Base-by-base conservation (phyloP, 352 stramenopile genomes). In the Lagenidium sp. region DNA sequence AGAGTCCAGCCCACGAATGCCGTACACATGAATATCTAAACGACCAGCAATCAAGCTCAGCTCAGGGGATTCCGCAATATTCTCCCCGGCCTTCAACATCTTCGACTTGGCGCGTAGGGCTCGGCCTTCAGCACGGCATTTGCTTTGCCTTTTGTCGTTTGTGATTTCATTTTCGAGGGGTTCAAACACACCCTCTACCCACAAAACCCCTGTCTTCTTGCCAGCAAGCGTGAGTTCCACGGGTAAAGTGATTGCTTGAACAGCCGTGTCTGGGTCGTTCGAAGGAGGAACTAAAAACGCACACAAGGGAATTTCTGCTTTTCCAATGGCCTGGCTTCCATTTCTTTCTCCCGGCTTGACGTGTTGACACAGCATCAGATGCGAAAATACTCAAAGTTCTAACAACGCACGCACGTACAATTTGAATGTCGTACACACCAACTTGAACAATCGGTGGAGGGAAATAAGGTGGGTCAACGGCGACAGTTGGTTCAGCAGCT, bases 351-450 rank as follows among this genome's bases (percentile, higher is more conserved):
- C 68, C 36, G 65, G 68, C 68, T 80, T 46, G 18, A 47, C 36
- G 41, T 22, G 37, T 25, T 4, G 48, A 19, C 22, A 44, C 31
- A 16, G n/a, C 11, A 44, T 50, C 25, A 53, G 25, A 26, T 42
- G 10, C 16, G 36, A 28, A 35, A 21, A 32, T 30, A 6, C 2
- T 37, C 16, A 21, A 26, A 24, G 11, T 32, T 20, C 6, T 6
- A 6, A 5, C 21, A 52, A 3, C 34, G 5, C 15, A 20, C n/a
- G 20, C n/a, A 67, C 61, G 21, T 65, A 80, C 68, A 37, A 74
- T 59, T 65, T 80, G 48, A 36, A 80, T 67, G 25, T 77, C 68
- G 34, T 65, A 77, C 3, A 80, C 47, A 7, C 61, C 65, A 18
- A 75, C 23, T 37, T 55, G 46, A 12, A 81, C 49, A 19, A 77